Evolutionary conservation across 345 rosid genomes (phyloP), one percentile per base, ranked within the genome.

Genomic region (Euclidium syriacum): DNA sequence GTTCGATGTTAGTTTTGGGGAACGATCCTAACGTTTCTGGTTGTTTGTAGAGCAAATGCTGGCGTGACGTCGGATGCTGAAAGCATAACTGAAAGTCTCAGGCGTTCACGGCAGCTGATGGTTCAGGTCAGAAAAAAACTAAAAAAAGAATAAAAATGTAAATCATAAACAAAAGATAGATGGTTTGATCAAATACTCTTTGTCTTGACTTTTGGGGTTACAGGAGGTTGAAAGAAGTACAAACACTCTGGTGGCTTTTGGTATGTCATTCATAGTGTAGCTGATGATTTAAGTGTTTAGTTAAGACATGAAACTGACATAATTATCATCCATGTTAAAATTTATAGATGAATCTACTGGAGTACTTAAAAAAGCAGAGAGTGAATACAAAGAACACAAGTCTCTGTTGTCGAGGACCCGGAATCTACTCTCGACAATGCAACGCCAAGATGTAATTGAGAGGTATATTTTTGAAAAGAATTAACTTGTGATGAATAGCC

Each of bases 51-150:
- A 83, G 87, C 97, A 29, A 90, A 90, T 73, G 95, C 86, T 64
- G 99, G 99, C 50, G 81, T 94, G 87, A 85, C 90, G 56, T 90
- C 95, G 40, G 97, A 95, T 62, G 91, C 99, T 49, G 99, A 90
- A 76, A 87, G 91, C 79, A 87, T 94, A 72, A 94, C 97, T 3
- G 99, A 94, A 42, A 94, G 99, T 75, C 97, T 94, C 57, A 86
- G 96, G 29, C 91, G 96, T 3, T 81, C 95, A 30, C 91, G 92
- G 32, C 97, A 90, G 66, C 77, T 94, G 54, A 90, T 94, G 99
- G 95, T 90, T 76, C 97, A 94, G 88, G 98, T 89, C 57, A 50
- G 77, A 50, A 62, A 17, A 46, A 2, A 3, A 55, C 14, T 39
- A 34, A 34, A 51, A 23, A 12, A 5, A n/a, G 3, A 19, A 16